Base-by-base conservation (phyloP, 108 stramenopile genomes). In the Cylindrotheca fusiformis region DNA sequence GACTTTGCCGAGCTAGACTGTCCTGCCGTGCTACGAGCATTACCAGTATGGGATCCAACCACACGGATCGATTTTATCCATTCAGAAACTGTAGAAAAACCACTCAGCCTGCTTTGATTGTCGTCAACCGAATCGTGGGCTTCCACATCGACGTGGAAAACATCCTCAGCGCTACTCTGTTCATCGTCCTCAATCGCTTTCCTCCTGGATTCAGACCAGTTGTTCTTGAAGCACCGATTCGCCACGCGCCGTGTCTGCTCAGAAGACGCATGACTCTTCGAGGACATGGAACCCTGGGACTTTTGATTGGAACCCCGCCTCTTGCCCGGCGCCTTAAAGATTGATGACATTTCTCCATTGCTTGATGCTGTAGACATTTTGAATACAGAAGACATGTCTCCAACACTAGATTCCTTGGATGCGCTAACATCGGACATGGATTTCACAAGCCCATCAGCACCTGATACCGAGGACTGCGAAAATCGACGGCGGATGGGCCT, bases 61-160 rank as follows among this genome's bases (percentile, higher is more conserved):
- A 80, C 79, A 18, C 63, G 73, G 28, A 79, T 74, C 1, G 65
- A 52, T 32, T 71, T 73, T 65, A 79, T 68, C 78, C 78, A 79
- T 29, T 79, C 78, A 10, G 72, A 65, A 19, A 79, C 65, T 8
- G 68, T 48, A 6, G 77, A 65, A 17, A 50, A 8, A 24, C 62
- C 65, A 41, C 36, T 41, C 21, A 45, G 27, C 25, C 48, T 52
- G 44, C 63, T 65, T 23, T 48, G 69, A 33, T 48, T 57, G 26
- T 61, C 59, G 28, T 48, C 69, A 2, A 63, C 32, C 17, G 18
- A 29, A 30, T 12, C 33, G 28, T 20, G 22, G 12, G 18, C 28
- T 25, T 68, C 56, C 24, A 60, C 67, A 53, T 75, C 68, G 12
- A 75, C 50, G 30, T 54, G 58, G 60, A 68, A 68, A 17, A 75